Evolutionary conservation across 306 rosid species (phyloP).

Genomic region (Senna tora): DNA sequence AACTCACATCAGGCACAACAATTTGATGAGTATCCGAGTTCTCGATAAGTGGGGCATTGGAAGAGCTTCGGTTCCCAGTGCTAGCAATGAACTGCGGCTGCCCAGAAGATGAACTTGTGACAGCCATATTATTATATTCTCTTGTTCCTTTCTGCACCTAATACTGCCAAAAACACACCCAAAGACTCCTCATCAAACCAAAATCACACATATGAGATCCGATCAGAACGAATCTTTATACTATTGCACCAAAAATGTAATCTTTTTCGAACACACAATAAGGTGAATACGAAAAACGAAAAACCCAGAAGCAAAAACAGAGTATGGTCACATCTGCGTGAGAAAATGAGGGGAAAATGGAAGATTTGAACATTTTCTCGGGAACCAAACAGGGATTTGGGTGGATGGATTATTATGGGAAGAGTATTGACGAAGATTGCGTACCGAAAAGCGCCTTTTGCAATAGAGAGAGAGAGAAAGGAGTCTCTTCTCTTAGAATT

Average conservation of each 20-base stretch:
- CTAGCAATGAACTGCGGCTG: constrained; percentile 87
- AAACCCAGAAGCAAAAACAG: constrained; percentile 15
- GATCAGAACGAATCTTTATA: constrained; percentile 5
- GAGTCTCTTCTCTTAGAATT: too few species aligned
- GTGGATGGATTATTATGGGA: background rate
- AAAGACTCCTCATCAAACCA: constrained; percentile 7
- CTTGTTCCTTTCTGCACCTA: constrained; percentile 32
- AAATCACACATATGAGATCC: constrained; percentile 29
- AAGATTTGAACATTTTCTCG: constrained; percentile 1
- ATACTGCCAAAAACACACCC: constrained; percentile 3
- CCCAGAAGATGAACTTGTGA: constrained; percentile 49
- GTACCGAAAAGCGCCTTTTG: background rate
- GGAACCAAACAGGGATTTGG: constrained; percentile 21
- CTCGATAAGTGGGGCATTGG: constrained; percentile 78
- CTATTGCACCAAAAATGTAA: background rate
- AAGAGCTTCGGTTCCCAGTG: constrained; percentile 65
- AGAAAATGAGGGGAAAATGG: background rate
- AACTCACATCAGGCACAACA: constrained; percentile 93
- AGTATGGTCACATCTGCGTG: background rate
- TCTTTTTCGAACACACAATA: background rate
- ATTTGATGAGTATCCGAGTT: constrained; percentile 65
- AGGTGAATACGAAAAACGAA: background rate
- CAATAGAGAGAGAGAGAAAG: too few species aligned
- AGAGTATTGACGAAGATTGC: background rate
- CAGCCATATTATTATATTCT: constrained; percentile 53